Base-by-base conservation (phyloP, 495 filamentous ascomycete genomes). In the Penicillium arizonense region DNA sequence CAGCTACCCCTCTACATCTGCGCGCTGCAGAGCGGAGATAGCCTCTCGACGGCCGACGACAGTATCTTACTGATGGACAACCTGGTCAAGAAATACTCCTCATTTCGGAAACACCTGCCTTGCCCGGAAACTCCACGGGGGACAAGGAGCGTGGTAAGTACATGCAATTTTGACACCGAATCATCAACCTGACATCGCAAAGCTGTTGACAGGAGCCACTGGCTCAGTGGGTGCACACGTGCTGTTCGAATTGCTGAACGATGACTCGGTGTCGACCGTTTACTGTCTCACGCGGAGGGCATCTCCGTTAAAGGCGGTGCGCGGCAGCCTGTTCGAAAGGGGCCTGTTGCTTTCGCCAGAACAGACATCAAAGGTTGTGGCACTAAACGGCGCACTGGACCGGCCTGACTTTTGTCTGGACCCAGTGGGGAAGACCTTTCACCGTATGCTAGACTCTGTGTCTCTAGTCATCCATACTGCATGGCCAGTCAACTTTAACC, bases 121-220 rank as follows among this genome's bases (percentile, higher is more conserved):
- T 53, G 61, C 8, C 42, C 58, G 52, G 12, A 53, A 28, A 16
- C 9, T 8, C n/a, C 30, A 16, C 52, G 72, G 16, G 53, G 64
- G 32, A 62, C 46, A 11, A 66, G 75, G 9, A 59, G 68, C 28
- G 74, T 82, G 39, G 73, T 83, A 64, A 57, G 70, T 62, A 42
- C 21, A 38, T 32, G 23, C 11, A 10, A 20, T 38, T 36, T 9
- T 24, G 24, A 20, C 24, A 5, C 12, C 11, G 12, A 2, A 21
- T 16, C 3, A 2, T 8, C 1, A 36, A 16, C 2, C 60, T 62
- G 53, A 64, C 43, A 35, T 14, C 0, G 5, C n/a, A 30, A 37
- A 82, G 79, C 63, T 85, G 30, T 67, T 86, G 14, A 86, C 83
- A 1, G 83, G 83, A 14, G 75, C 80, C 0, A 86, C 82, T 4